Conservation (phyloP, 441 rosid species). For the Eruca vesicaria region DNA sequence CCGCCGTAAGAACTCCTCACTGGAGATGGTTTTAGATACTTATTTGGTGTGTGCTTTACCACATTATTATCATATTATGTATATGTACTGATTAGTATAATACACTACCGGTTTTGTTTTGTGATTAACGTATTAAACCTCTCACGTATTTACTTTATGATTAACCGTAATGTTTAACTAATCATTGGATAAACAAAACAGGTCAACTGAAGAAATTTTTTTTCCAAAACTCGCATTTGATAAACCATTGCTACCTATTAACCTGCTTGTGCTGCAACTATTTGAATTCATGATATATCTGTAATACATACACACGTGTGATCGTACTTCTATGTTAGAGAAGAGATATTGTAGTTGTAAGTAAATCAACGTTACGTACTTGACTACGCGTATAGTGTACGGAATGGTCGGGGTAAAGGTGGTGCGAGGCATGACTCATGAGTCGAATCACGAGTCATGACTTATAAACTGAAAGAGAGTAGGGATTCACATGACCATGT, state of each 20-base stretch:
- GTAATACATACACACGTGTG: not conserved
- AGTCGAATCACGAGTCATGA: slow-evolving; percentile 23
- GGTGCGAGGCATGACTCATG: slow-evolving; percentile 29
- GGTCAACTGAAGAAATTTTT: not conserved
- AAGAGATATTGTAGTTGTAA: not conserved
- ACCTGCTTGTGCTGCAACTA: not conserved
- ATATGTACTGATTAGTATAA: not conserved
- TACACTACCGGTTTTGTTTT: not conserved
- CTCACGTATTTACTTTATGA: no score
- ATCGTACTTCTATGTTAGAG: not conserved
- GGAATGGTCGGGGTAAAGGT: slow-evolving; percentile 32
- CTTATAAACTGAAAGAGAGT: slow-evolving; percentile 13
- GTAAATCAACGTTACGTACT: slow-evolving; percentile 20
- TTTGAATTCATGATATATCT: not conserved
- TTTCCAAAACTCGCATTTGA: not conserved
- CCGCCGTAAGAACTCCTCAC: no score
- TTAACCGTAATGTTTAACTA: not conserved
- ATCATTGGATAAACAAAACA: not conserved
- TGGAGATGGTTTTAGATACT: no score
- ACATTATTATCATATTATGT: not conserved
- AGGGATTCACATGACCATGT: slow-evolving; percentile 20
- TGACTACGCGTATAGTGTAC: slow-evolving; percentile 27
- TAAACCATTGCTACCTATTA: not conserved
- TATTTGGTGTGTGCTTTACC: slow-evolving; percentile 5
- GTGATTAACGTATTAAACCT: not conserved